Conservation (phyloP, 2,329 filamentous ascomycete genomes). For the Fusarium metavorans region DNA sequence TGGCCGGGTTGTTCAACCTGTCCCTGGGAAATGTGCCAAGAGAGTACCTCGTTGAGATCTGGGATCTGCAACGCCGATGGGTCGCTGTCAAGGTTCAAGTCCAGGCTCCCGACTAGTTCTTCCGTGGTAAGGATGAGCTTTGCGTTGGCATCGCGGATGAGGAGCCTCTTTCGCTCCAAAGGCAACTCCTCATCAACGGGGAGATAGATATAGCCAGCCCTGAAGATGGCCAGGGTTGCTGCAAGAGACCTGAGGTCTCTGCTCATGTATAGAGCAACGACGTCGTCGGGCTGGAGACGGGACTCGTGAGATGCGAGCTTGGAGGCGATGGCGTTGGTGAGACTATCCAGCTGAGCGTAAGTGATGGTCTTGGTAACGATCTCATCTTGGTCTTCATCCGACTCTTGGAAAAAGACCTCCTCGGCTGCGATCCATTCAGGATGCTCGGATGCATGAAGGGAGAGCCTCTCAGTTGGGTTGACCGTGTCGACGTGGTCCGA, state of each 20-base stretch:
- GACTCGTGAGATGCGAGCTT: background rate
- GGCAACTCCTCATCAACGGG: conserved; percentile 14
- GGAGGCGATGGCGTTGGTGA: background rate
- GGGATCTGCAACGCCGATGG: background rate
- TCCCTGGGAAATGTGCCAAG: background rate
- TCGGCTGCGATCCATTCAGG: conserved; percentile 24
- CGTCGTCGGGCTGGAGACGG: background rate
- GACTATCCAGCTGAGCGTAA: background rate
- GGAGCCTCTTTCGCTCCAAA: conserved; percentile 11
- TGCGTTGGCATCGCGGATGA: conserved; percentile 16
- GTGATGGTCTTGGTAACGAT: conserved; percentile 7
- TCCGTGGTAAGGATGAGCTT: conserved; percentile 13
- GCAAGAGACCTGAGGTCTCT: conserved; percentile 21
- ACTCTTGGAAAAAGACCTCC: conserved; percentile 5
- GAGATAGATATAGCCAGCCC: conserved; percentile 9
- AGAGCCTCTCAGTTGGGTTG: background rate
- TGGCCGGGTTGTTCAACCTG: background rate
- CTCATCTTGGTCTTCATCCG: background rate
- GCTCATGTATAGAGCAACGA: conserved; percentile 10
- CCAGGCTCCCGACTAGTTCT: background rate
- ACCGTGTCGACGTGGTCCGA: fast-evolving
- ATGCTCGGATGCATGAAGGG: background rate
- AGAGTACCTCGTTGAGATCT: fast-evolving
- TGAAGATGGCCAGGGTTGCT: conserved; percentile 22
- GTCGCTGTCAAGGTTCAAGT: background rate